Evolutionary conservation across 805 yeast species (phyloP).

Genomic region (Isabelozyma pseudorhagii): DNA sequence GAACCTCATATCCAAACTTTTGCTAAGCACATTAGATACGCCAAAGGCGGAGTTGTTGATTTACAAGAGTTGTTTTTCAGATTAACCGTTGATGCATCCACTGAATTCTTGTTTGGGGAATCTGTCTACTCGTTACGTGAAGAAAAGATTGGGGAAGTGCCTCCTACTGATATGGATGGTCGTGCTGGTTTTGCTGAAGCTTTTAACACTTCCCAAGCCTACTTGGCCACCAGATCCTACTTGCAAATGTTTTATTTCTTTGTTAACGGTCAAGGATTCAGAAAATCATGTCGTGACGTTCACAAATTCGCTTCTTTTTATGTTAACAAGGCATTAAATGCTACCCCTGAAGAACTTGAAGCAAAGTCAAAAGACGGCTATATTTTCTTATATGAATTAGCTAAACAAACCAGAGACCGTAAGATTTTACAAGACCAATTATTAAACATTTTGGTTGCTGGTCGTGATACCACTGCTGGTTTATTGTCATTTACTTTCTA

Average conservation of each 20-base stretch:
- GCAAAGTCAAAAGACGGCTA: constrained; percentile 25
- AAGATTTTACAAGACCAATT: constrained; percentile 34
- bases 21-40: constrained; percentile 16
- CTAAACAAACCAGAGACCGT: constrained; percentile 33
- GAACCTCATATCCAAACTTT: constrained; percentile 27
- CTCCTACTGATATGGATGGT: constrained; percentile 19
- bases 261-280: constrained; percentile 28
- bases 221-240: constrained; percentile 27
- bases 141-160: constrained; percentile 15
- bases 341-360: constrained; percentile 26
- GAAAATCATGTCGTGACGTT: constrained; percentile 27
- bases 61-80: constrained; percentile 32
- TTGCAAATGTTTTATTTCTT: constrained; percentile 27
- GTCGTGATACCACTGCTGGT: constrained; percentile 35
- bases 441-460: constrained; percentile 37
- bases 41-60: constrained; percentile 22
- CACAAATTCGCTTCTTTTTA: constrained; percentile 27
- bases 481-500: constrained; percentile 25
- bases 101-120: constrained; percentile 41
- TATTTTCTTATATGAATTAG: constrained; percentile 36
- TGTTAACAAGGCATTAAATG: constrained; percentile 27
- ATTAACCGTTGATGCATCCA: constrained; percentile 37
- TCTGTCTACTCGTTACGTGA: constrained; percentile 24
- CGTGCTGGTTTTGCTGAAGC: constrained; percentile 24
- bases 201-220: constrained; percentile 34